Percentiles rank a stretch among this genome's conserved stretches.
These are phyloP conservation scores for Globisporangium heterothallicum DNA, from an alignment of 352 stramenopile genomes.

Conservation along the genomic window DNA sequence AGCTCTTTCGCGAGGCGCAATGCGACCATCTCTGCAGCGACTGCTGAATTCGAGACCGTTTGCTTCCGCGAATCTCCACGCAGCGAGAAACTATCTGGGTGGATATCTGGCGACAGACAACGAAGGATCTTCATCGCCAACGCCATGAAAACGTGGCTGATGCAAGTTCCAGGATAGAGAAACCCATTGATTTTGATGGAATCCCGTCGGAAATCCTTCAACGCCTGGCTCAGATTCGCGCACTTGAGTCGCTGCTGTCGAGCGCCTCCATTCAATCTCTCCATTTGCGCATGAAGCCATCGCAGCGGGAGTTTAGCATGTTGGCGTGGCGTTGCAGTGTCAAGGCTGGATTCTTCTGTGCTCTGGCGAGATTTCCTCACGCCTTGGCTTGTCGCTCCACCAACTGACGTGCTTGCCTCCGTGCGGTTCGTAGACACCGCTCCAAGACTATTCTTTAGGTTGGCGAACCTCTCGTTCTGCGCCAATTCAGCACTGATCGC, in stretches of 20 bases:
- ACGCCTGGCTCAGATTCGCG: slow-evolving; percentile 45
- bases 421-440: neutral
- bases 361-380: neutral
- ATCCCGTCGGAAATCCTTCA: slow-evolving; percentile 67
- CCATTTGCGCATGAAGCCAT: slow-evolving; percentile 49
- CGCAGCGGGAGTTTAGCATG: slow-evolving; percentile 35
- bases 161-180: slow-evolving; percentile 22
- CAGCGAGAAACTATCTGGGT: neutral
- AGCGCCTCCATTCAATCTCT: slow-evolving; percentile 27
- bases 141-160: slow-evolving; percentile 28
- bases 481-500: slow-evolving; percentile 41
- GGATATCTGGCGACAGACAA: neutral
- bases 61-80: neutral
- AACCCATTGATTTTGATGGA: slow-evolving; percentile 48
- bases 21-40: slow-evolving; percentile 39
- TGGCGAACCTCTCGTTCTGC: slow-evolving; percentile 16
- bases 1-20: slow-evolving; percentile 50
- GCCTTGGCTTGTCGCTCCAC: neutral
- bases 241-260: slow-evolving; percentile 38
- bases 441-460: neutral
- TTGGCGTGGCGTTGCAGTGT: neutral
- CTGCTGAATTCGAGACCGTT: neutral
- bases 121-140: slow-evolving; percentile 14
- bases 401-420: neutral
- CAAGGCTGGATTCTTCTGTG: neutral